Base-by-base conservation (phyloP, 2,329 filamentous ascomycete species). In the Cordyceps cateniannulata region DNA sequence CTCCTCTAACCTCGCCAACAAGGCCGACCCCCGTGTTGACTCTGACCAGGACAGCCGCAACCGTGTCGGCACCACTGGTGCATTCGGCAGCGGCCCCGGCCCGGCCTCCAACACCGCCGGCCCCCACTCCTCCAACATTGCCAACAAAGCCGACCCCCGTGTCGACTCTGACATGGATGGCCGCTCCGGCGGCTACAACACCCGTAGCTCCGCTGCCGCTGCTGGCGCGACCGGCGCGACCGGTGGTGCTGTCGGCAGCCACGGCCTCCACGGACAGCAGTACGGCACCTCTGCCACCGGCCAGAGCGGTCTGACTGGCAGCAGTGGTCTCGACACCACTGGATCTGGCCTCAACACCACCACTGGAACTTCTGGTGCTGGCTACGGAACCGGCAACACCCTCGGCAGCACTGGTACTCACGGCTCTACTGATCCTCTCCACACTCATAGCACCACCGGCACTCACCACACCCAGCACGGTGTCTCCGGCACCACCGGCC, bases 61-160 rank as follows among this genome's bases (percentile, higher is more conserved):
- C n/a, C n/a, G n/a, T n/a, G n/a, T n/a, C n/a, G 32, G 32, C 10
- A 12, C 32, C 8, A 70, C 25, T 16, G 42, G 49, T 16, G n/a
- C n/a, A n/a, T n/a, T 62, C 12, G 62, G 55, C 47, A 62, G 63
- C 56, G 57, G 64, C 56, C 67, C 49, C 40, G 67, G 66, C 49
- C 29, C 58, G 40, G 51, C 58, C 18, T 53, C 52, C n/a, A 42
- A 45, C 50, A 69, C 69, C 49, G 66, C 70, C 27, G 70, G 80
- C 10, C 76, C 76, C 16, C 78, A 83, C 68, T 66, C 63, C 59
- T 75, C 73, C 12, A 75, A 76, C 54, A 12, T 73, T 12, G 71
- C 73, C 25, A 84, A 84, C 69, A 77, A 79, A 32, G 66, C 70
- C 5, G 81, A 84, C 65, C 81, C 81, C 25, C 73, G 80, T 18